phyloP scores from a whole-genome alignment of 768 basidiomycete species.

The Lactifluus rugatus region DNA sequence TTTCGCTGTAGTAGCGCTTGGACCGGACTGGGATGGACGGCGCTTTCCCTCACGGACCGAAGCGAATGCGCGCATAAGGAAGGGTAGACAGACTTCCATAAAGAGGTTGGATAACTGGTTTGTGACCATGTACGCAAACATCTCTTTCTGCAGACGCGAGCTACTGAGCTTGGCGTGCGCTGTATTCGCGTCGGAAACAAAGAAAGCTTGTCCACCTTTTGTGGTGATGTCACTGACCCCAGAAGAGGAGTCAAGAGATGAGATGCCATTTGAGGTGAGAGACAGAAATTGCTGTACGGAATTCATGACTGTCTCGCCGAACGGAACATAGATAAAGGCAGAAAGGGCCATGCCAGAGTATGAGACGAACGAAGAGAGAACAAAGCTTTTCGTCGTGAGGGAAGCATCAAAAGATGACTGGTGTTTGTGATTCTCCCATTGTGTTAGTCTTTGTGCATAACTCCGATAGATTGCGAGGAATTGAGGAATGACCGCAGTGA shows the following conservation, averaged over 20 bases:
- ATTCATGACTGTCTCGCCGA: conserved; percentile 77
- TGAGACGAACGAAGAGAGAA: conserved; percentile 78
- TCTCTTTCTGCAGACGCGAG: conserved; percentile 71
- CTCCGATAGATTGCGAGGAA: conserved; percentile 65
- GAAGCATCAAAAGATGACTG: conserved; percentile 68
- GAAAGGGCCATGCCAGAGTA: conserved; percentile 86
- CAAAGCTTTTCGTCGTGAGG: conserved; percentile 85
- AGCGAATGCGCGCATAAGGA: conserved; percentile 49
- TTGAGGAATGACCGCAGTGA: conserved; percentile 70
- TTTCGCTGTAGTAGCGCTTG: conserved; percentile 22
- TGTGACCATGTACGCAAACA: conserved; percentile 89
- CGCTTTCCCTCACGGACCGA: conserved; percentile 34
- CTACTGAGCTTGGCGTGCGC: conserved; percentile 55
- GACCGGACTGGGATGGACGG: conserved; percentile 15
- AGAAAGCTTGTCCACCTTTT: not conserved
- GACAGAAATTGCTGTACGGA: conserved; percentile 29
- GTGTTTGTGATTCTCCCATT: conserved; percentile 89
- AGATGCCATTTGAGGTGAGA: conserved; percentile 17
- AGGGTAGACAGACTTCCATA: conserved; percentile 75
- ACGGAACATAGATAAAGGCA: conserved; percentile 94
- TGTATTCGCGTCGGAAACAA: conserved; percentile 5
- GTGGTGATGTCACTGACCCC: conserved; percentile 22
- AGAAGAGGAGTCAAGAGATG: conserved; percentile 15
- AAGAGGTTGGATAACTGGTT: conserved; percentile 77
- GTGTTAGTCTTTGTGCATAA: conserved; percentile 58